These are phyloP conservation scores for Lactifluus subvellereus DNA, from an alignment of 768 basidiomycete species.

Conservation along the genomic window DNA sequence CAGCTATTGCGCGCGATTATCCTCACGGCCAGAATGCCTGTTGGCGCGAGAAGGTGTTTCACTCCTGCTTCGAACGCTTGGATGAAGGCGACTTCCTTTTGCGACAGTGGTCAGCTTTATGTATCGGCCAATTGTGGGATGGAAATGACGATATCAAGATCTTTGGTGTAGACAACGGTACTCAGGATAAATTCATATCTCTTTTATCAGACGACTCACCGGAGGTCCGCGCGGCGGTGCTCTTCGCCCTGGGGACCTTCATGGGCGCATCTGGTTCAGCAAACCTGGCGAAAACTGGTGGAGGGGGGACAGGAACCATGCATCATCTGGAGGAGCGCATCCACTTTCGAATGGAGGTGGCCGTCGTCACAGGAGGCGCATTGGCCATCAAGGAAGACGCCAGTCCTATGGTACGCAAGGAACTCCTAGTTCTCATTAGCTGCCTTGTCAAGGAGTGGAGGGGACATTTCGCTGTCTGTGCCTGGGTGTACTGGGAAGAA, in stretches of 20 bases:
- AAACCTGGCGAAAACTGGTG: conserved; percentile 61
- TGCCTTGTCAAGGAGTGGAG: conserved; percentile 95
- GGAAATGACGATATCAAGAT: conserved; percentile 85
- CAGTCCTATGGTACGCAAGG: conserved; percentile 94
- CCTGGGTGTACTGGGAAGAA: conserved; percentile 96
- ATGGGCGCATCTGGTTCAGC: conserved; percentile 82
- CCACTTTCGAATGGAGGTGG: conserved; percentile 86
- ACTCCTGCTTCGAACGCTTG: conserved; percentile 77
- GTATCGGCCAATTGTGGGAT: conserved; percentile 95
- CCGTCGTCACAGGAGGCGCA: conserved; percentile 82
- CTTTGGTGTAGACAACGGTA: conserved; percentile 68
- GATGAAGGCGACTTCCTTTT: conserved; percentile 89
- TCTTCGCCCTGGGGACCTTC: conserved; percentile 91
- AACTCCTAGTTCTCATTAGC: conserved; percentile 84
- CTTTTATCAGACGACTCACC: conserved; percentile 83
- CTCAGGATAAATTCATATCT: conserved; percentile 75
- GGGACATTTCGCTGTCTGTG: conserved; percentile 92
- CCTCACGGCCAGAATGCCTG: conserved; percentile 84
- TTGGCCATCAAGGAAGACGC: conserved; percentile 91
- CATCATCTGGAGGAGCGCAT: conserved; percentile 69
- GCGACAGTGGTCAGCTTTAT: conserved; percentile 90
- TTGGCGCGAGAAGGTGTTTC: conserved; percentile 74
- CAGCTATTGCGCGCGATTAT: conserved; percentile 85
- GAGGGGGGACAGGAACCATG: conserved; percentile 80
- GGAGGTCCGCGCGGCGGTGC: conserved; percentile 86